Evolutionary conservation across 805 yeast genomes (phyloP).

Genomic region (Lachancea mirantina): DNA sequence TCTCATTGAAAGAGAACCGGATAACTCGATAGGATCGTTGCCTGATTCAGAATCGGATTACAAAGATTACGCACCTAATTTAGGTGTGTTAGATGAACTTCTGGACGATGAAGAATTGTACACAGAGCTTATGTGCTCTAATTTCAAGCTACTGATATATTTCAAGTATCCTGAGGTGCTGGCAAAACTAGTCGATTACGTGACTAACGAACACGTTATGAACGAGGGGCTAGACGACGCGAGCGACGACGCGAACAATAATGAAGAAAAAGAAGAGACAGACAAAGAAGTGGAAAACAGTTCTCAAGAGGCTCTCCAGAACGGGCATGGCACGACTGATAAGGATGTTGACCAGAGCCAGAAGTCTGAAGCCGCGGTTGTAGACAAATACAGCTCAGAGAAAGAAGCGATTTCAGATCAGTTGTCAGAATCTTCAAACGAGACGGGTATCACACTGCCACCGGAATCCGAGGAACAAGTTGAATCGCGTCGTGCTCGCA

Average conservation of each 20-base stretch:
- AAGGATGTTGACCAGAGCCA: slow-evolving; percentile 2
- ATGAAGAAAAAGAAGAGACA: slow-evolving; percentile 14
- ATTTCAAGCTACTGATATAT: slow-evolving; percentile 68
- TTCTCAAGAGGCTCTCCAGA: too few relatives aligned
- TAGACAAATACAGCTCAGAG: slow-evolving; percentile 14
- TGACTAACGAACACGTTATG: slow-evolving; percentile 39
- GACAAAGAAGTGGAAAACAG: slow-evolving; percentile 8
- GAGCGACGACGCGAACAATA: slow-evolving; percentile 11
- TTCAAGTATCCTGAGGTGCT: slow-evolving; percentile 73
- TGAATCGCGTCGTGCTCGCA: slow-evolving; percentile 44
- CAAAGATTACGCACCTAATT: slow-evolving; percentile 35
- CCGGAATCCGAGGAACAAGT: slow-evolving; percentile 34
- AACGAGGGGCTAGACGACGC: slow-evolving; percentile 19
- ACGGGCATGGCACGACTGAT: slow-evolving; percentile 2
- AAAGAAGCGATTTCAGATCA: slow-evolving; percentile 18
- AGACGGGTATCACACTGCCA: slow-evolving; percentile 24
- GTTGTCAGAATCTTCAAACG: slow-evolving; percentile 27
- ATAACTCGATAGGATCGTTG: slow-evolving; percentile 10
- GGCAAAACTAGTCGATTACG: slow-evolving; percentile 57
- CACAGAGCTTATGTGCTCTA: slow-evolving; percentile 65
- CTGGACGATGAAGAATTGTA: slow-evolving; percentile 69
- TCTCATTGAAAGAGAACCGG: slow-evolving; percentile 10
- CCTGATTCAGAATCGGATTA: slow-evolving; percentile 31
- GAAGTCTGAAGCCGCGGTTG: slow-evolving; percentile 13
- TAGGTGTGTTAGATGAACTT: slow-evolving; percentile 45